Evolutionary conservation across 805 yeast species (phyloP), one percentile per base, ranked within the genome.

Genomic region (Barnettozyma californica): DNA sequence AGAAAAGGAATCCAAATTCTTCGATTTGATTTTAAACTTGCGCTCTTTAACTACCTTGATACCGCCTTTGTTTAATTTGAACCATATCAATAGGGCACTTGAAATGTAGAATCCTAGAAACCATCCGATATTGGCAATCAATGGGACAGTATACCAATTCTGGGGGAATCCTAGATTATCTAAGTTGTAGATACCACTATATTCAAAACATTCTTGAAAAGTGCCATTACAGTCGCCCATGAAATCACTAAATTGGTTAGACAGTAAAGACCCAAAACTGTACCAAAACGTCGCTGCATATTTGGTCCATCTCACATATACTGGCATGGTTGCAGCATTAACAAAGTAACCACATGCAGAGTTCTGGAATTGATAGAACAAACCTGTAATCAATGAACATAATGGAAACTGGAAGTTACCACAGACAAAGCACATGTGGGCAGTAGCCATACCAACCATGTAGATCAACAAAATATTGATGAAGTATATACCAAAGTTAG

Each of bases 301-400:
- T 59, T 83, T 84, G 11, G 81, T 74, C 96, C 96, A 87, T 34
- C 87, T 71, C 9, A 87, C 94, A 58, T 87, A 87, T 1, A 84
- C 92, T 0, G 94, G 94, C 81, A 86, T 75, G 1, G 79, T 73
- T 9, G 72, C 70, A 1, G 88, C 78, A 62, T 87, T 87, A 20
- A 83, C 85, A 59, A 84, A 87, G 65, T 79, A 86, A 1, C 96
- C 96, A 63, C 88, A 83, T 0, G 88, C 87, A 74, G 85, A 77
- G 45, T 87, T 78, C 58, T 87, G 88, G 25, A 85, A 67, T 31
- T 57, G 61, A 34, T 60, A 60, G 27, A 55, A 51, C 3, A 58
- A 25, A n/a, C 51, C 55, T n/a, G 53, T 48, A 1, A 54, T 18
- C 35, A 60, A 35, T 8, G 59, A 47, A 9, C 56, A 53, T 11